Conservation (phyloP, 345 rosid genomes). For the Garcia nutans region DNA sequence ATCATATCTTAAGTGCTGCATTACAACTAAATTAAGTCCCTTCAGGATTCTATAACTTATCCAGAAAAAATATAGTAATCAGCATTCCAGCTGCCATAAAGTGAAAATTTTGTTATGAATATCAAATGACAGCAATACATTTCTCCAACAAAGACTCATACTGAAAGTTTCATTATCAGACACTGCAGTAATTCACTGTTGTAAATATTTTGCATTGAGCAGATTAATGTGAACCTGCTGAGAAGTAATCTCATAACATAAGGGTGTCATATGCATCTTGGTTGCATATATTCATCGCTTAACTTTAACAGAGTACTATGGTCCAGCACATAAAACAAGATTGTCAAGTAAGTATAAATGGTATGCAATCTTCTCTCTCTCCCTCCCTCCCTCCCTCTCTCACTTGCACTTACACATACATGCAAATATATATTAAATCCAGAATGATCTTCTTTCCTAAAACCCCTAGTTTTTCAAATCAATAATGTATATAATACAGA, state of each 20-base stretch:
- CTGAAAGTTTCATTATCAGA: not conserved
- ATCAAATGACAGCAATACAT: not conserved
- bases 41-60: not conserved
- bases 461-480: no score
- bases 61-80: not conserved
- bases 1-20: conserved; percentile 9
- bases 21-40: conserved; percentile 2
- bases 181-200: not conserved
- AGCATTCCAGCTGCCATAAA: conserved; percentile 1
- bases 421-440: no score
- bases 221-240: not conserved
- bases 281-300: not conserved
- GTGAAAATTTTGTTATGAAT: not conserved
- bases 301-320: not conserved
- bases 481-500: not conserved
- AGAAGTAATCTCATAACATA: not conserved
- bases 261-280: no score
- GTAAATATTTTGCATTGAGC: not conserved
- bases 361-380: no score
- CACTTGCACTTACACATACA: no score
- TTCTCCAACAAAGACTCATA: not conserved
- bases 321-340: not conserved
- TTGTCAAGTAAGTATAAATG: no score
- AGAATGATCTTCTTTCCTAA: no score
- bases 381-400: not conserved